These are phyloP conservation scores for Yamadazyma akitaensis DNA, from an alignment of 805 yeast species.

Conservation along the genomic window DNA sequence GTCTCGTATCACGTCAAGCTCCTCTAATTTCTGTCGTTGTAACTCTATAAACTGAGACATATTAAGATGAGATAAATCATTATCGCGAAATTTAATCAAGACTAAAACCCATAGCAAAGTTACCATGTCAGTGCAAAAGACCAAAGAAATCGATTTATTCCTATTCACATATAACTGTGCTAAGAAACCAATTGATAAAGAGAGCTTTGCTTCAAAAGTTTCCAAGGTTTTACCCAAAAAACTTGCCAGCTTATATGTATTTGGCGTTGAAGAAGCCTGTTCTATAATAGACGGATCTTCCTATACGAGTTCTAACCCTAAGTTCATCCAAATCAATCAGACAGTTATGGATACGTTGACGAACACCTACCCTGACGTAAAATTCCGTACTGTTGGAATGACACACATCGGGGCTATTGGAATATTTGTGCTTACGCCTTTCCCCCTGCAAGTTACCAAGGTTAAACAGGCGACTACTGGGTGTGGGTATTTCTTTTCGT, in stretches of 20 bases:
- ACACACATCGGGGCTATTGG: constrained; percentile 60
- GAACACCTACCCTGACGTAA: constrained; percentile 25
- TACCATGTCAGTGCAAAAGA: constrained; percentile 1
- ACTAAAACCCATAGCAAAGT: neutral
- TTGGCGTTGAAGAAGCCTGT: constrained; percentile 67
- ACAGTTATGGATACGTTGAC: constrained; percentile 32
- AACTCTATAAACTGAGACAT: constrained; percentile 32
- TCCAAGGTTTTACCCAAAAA: constrained; percentile 25
- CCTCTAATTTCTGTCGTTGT: constrained; percentile 47
- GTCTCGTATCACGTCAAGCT: constrained; percentile 66
- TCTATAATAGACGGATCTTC: constrained; percentile 54
- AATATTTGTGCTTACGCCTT: constrained; percentile 47
- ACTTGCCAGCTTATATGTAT: constrained; percentile 48
- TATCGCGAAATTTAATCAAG: neutral
- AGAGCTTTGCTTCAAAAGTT: constrained; percentile 26
- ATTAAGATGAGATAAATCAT: constrained; percentile 2
- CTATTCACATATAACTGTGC: constrained; percentile 57
- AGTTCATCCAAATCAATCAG: constrained; percentile 35
- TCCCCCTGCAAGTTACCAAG: constrained; percentile 27
- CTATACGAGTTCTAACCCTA: constrained; percentile 30
- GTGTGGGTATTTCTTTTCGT: constrained; percentile 59
- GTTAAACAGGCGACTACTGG: constrained; percentile 33
- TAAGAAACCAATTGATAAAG: constrained; percentile 38
- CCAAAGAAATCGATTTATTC: constrained; percentile 19
- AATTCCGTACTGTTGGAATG: constrained; percentile 41